A percentile compares a stretch with the other conserved stretches of the same genome.
phyloP scores from a whole-genome alignment of 2,329 filamentous ascomycete species.

The Ilyonectria mors-panacis region DNA sequence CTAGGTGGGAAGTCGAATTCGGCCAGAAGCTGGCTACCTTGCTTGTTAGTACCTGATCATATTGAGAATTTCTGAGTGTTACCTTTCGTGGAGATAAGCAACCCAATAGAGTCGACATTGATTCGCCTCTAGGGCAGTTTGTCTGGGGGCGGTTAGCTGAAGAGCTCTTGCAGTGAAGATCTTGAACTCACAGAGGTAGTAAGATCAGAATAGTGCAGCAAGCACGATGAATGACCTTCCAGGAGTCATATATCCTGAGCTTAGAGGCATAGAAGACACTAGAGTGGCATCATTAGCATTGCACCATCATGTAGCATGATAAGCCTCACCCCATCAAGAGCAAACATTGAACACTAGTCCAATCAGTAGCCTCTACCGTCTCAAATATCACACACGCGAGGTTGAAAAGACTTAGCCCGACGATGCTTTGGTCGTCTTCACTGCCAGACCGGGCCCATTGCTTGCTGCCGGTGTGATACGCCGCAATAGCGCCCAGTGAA shows the following conservation, averaged over 20 bases:
- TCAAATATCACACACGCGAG: slow-evolving; percentile 29
- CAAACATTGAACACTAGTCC: slow-evolving; percentile 33
- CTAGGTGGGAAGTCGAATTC: slow-evolving; percentile 40
- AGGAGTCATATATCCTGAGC: slow-evolving; percentile 30
- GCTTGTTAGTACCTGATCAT: background rate
- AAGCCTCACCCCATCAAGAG: slow-evolving; percentile 33
- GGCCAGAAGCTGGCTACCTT: slow-evolving; percentile 28
- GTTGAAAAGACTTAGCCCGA: slow-evolving; percentile 29
- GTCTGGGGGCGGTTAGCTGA: background rate
- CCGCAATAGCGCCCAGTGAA: slow-evolving; percentile 18
- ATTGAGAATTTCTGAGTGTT: background rate
- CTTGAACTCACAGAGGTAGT: slow-evolving; percentile 15
- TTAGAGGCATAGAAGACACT: slow-evolving; percentile 35
- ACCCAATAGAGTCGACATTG: slow-evolving; percentile 38
- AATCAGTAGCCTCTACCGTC: slow-evolving; percentile 18
- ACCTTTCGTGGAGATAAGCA: slow-evolving; percentile 38
- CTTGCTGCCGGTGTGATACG: slow-evolving; percentile 18
- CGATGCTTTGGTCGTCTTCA: slow-evolving; percentile 5
- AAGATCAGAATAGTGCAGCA: slow-evolving; percentile 33
- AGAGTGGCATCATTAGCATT: background rate
- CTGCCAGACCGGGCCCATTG: slow-evolving; percentile 18
- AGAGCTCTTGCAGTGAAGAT: accelerated
- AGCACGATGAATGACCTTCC: slow-evolving; percentile 31
- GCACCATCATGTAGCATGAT: background rate
- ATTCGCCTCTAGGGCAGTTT: slow-evolving; percentile 26